Percentiles rank a stretch among this genome's conserved stretches.
phyloP scores from a whole-genome alignment of 2,329 filamentous ascomycete species.

The Boeremia exigua region DNA sequence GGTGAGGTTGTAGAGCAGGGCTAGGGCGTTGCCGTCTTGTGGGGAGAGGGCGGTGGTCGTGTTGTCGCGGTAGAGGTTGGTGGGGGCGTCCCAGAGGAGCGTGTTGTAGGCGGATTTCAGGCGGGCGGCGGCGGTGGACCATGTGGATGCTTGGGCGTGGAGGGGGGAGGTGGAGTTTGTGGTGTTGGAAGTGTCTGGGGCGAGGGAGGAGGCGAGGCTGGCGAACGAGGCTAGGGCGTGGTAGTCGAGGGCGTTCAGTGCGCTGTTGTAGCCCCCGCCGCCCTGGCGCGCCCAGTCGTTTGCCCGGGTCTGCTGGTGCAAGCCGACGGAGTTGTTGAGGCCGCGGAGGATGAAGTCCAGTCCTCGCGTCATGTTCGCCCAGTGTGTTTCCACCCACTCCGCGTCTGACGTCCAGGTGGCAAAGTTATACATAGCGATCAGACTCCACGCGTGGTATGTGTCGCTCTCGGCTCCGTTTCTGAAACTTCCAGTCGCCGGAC shows the following conservation, averaged over 20 bases:
- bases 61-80: conserved; percentile 26
- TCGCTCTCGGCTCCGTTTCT: conserved; percentile 23
- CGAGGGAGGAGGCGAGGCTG: conserved; percentile 19
- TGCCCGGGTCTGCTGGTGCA: conserved; percentile 24
- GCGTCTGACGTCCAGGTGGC: conserved; percentile 22
- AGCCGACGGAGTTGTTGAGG: conserved; percentile 10
- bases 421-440: conserved; percentile 31
- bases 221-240: conserved; percentile 34
- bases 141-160: conserved; percentile 5
- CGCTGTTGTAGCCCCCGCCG: conserved; percentile 40
- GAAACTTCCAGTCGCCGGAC: conserved; percentile 17
- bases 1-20: conserved; percentile 32
- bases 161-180: background rate
- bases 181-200: conserved; percentile 4
- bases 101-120: conserved; percentile 19
- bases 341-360: conserved; percentile 25
- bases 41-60: conserved; percentile 26
- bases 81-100: conserved; percentile 15
- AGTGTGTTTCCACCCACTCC: conserved; percentile 20
- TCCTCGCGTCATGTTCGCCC: conserved; percentile 20
- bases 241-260: conserved; percentile 43
- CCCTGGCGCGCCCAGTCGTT: conserved; percentile 43
- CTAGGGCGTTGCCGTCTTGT: conserved; percentile 33
- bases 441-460: conserved; percentile 30
- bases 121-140: conserved; percentile 11